Conservation (phyloP, 495 filamentous ascomycete genomes). For the Podospora pseudopauciseta region DNA sequence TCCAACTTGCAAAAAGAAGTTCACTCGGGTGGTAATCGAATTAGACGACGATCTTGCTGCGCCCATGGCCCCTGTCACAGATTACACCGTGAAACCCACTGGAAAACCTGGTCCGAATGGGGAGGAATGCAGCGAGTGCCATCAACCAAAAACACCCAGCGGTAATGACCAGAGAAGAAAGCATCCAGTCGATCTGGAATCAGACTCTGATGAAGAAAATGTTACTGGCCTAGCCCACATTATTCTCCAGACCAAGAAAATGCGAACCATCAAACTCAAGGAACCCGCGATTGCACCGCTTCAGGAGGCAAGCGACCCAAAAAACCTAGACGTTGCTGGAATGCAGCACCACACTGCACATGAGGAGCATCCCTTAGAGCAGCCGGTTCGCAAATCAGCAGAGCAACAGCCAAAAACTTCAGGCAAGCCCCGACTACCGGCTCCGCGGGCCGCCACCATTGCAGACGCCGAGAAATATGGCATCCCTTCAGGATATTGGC, state of each 20-base stretch:
- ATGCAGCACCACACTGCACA: background rate
- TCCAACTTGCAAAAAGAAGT: background rate
- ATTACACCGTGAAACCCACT: background rate
- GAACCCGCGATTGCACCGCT: background rate
- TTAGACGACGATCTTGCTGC: background rate
- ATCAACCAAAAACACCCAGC: background rate
- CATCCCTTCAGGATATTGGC: conserved; percentile 87
- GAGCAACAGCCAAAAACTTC: conserved; percentile 9
- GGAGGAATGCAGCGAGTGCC: background rate
- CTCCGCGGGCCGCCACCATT: conserved; percentile 68
- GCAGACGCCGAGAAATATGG: conserved; percentile 73
- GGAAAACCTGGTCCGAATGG: background rate
- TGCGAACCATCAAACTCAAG: background rate
- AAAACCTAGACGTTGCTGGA: background rate
- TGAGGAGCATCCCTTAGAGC: background rate
- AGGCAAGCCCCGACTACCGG: conserved; percentile 33
- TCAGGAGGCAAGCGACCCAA: background rate
- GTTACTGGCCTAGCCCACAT: background rate
- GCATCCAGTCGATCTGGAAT: background rate
- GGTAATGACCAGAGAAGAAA: background rate
- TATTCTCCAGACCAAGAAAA: background rate
- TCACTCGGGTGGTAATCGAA: background rate
- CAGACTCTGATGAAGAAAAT: background rate
- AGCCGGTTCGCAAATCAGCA: background rate
- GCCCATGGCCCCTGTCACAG: background rate